These are phyloP conservation scores for Hygrocybe punicea DNA, from an alignment of 768 basidiomycete genomes.

Conservation along the genomic window DNA sequence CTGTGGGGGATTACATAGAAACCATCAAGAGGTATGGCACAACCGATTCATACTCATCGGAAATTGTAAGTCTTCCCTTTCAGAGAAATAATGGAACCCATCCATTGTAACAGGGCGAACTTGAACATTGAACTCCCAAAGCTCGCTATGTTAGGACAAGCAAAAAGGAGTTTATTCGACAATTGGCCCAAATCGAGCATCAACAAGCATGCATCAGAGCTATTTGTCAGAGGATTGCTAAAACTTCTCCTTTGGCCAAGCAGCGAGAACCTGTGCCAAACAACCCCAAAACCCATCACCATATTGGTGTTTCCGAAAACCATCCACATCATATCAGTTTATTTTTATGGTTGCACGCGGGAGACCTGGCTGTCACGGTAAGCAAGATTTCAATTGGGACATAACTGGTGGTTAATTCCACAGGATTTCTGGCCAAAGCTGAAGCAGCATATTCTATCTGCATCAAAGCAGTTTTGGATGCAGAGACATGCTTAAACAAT, in stretches of 20 bases:
- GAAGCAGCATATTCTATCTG: slow-evolving; percentile 22
- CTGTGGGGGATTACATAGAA: slow-evolving; percentile 5
- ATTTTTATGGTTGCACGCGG: background rate
- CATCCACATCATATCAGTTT: background rate
- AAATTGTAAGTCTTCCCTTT: background rate
- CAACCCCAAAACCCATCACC: background rate
- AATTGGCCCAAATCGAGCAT: slow-evolving; percentile 12
- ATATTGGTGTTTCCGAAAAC: background rate
- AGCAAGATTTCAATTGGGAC: background rate
- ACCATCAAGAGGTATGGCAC: background rate
- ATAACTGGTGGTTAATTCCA: background rate
- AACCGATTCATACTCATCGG: background rate
- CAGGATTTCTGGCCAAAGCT: slow-evolving; percentile 29
- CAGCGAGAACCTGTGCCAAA: background rate
- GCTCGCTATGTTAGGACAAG: slow-evolving; percentile 7
- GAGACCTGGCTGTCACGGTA: slow-evolving; percentile 4
- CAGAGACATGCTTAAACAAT: background rate
- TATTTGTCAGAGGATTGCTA: background rate
- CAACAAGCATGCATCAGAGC: slow-evolving; percentile 1
- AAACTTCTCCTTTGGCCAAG: background rate
- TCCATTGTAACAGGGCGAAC: slow-evolving; percentile 10
- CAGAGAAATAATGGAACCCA: background rate
- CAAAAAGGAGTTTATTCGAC: slow-evolving; percentile 5
- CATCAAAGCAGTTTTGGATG: background rate
- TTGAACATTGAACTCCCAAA: slow-evolving; percentile 14